Percentiles rank a stretch among this genome's conserved stretches.
Conservation (phyloP, 2,329 filamentous ascomycete genomes). For the Hypoxylon sp. region DNA sequence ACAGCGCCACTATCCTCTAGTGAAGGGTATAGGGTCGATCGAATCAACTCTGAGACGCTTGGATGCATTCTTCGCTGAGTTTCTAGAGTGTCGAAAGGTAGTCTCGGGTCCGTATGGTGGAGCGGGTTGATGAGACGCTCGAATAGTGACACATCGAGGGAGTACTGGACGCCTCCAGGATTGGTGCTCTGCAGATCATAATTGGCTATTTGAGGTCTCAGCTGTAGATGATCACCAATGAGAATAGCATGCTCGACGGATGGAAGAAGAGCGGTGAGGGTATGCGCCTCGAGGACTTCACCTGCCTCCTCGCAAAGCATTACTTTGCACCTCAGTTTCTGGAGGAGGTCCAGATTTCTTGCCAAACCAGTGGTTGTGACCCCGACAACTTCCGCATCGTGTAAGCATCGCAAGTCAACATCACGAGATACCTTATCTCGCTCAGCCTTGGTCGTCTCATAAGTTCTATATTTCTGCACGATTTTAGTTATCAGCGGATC, state of each 20-base stretch:
- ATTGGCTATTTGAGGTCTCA: slow-evolving; percentile 69
- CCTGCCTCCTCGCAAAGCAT: slow-evolving; percentile 76
- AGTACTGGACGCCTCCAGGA: slow-evolving; percentile 59
- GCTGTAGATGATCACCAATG: slow-evolving; percentile 73
- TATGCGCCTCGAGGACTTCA: slow-evolving; percentile 74
- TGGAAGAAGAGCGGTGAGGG: slow-evolving; percentile 69
- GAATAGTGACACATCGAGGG: slow-evolving; percentile 70
- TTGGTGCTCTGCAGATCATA: slow-evolving; percentile 66
- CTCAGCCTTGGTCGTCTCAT: slow-evolving; percentile 38
- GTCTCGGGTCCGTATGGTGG: slow-evolving; percentile 40
- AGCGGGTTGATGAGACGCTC: slow-evolving; percentile 63
- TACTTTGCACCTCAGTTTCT: slow-evolving; percentile 64
- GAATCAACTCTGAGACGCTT: slow-evolving; percentile 64
- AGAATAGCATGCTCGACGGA: slow-evolving; percentile 70
- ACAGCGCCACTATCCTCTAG: slow-evolving; percentile 61
- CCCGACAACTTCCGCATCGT: slow-evolving; percentile 63
- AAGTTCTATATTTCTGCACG: slow-evolving; percentile 28
- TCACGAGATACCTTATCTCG: slow-evolving; percentile 47
- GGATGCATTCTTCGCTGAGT: slow-evolving; percentile 72
- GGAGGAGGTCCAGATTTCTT: slow-evolving; percentile 61
- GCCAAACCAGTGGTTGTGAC: slow-evolving; percentile 71
- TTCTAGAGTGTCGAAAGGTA: slow-evolving; percentile 56
- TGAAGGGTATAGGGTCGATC: slow-evolving; percentile 64
- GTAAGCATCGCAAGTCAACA: slow-evolving; percentile 53
- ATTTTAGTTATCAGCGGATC: slow-evolving; percentile 26